These are phyloP conservation scores for Penicillium goetzii DNA, from an alignment of 495 filamentous ascomycete species.

Conservation along the genomic window DNA sequence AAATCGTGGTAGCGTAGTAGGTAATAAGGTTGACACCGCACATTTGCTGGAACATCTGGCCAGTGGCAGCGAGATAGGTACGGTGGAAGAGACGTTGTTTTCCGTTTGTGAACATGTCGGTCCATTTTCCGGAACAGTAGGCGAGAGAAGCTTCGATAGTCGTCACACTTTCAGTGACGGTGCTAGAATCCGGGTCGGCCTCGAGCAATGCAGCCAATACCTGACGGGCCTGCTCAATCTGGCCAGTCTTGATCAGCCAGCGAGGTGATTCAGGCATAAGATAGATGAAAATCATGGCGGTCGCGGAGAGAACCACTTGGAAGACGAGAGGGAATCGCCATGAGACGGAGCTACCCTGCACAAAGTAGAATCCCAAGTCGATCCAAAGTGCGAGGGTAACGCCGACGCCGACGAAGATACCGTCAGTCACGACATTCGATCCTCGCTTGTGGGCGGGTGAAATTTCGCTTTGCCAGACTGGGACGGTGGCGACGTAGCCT, in stretches of 20 bases:
- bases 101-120: constrained; percentile 39
- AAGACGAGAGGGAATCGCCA: constrained; percentile 53
- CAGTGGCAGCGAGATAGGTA: constrained; percentile 35
- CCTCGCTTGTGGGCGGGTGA: constrained; percentile 38
- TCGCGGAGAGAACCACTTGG: constrained; percentile 51
- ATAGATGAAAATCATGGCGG: constrained; percentile 40
- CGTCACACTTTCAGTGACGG: constrained; percentile 38
- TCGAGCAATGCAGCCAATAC: constrained; percentile 51
- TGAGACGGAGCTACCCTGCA: constrained; percentile 24
- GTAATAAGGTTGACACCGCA: constrained; percentile 33
- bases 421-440: constrained; percentile 39
- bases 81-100: constrained; percentile 41
- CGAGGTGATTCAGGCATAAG: constrained; percentile 43
- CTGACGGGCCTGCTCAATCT: constrained; percentile 33
- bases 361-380: constrained; percentile 18
- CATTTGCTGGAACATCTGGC: constrained; percentile 39
- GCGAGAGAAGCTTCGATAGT: constrained; percentile 47
- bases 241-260: constrained; percentile 38
- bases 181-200: constrained; percentile 26
- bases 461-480: constrained; percentile 49
- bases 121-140: constrained; percentile 34
- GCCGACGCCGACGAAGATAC: constrained; percentile 41
- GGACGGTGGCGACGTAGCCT: constrained; percentile 40
- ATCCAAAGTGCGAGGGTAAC: constrained; percentile 18
- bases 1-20: constrained; percentile 26